Base-by-base conservation (phyloP, 2,329 filamentous ascomycete genomes). In the Pyrenophora seminiperda region DNA sequence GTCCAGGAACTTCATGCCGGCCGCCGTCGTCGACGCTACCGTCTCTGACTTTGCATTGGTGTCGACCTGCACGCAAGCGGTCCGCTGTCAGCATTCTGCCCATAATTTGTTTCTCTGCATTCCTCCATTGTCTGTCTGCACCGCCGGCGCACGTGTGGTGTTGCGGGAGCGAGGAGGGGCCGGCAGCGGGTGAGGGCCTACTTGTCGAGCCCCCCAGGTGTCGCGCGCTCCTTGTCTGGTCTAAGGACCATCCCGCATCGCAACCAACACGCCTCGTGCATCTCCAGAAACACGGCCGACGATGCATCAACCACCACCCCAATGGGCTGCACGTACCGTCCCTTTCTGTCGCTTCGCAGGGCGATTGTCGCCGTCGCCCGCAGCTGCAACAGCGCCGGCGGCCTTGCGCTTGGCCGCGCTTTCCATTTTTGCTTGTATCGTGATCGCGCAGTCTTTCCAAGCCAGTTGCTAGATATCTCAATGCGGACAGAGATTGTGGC, bases 1-100 rank as follows among this genome's bases (percentile, higher is more conserved):
- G 45, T 90, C 85, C 36, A 95, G 76, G 66, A 95, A 89, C 59
- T 81, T 83, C 62, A 90, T 75, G 30, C 91, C 91, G 64, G 85
- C 83, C 47, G 85, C 81, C 11, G 85, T 86, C 2, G 89, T 92
- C 13, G 85, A 85, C 68, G 89, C 85, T 45, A 76, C 73, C 13
- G 82, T 85, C 73, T 92, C 88, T 14, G 61, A 51, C 14, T 54
- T 56, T 32, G 59, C 50, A 41, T 61, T 58, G 44, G 61, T 53
- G 39, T 67, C 62, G 54, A 50, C 60, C 71, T 74, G 54, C 43
- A 62, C 46, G 48, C 55, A 47, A 47, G 48, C 43, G 52, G 46
- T 50, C 36, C 60, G 59, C 62, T 42, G 65, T 72, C 50, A 71
- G 68, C 66, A 42, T 44, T 41, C 29, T 31, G 48, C 44, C 42